phyloP scores from a whole-genome alignment of 2,329 filamentous ascomycete species.

The Zelopaecilomyces penicillatus region DNA sequence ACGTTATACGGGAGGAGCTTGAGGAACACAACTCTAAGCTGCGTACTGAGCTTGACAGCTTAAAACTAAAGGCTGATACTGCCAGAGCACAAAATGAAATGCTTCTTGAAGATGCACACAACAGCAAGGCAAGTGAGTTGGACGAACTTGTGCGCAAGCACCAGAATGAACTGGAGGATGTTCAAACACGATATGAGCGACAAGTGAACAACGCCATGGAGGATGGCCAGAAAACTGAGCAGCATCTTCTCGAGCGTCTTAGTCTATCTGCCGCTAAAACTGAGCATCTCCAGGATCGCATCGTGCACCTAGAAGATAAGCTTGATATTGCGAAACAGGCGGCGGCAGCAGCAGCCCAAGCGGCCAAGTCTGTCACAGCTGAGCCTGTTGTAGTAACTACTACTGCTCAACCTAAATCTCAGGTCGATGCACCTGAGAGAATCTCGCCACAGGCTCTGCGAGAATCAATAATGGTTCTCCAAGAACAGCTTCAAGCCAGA shows the following conservation, averaged over 20 bases:
- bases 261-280: constrained; percentile 76
- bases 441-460: constrained; percentile 90
- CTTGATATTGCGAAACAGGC: constrained; percentile 84
- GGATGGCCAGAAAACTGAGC: constrained; percentile 72
- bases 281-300: constrained; percentile 76
- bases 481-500: constrained; percentile 92
- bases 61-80: constrained; percentile 72
- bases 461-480: constrained; percentile 91
- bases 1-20: constrained; percentile 70
- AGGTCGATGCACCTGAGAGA: constrained; percentile 61
- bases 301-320: constrained; percentile 80
- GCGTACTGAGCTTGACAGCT: constrained; percentile 67
- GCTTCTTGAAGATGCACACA: constrained; percentile 71
- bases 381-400: constrained; percentile 21
- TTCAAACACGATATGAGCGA: constrained; percentile 66
- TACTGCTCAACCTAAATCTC: constrained; percentile 21
- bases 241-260: constrained; percentile 72
- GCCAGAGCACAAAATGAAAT: constrained; percentile 74
- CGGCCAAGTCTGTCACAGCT: constrained; percentile 52
- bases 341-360: constrained; percentile 72
- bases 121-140: constrained; percentile 52
- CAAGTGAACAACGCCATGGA: constrained; percentile 66
- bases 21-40: constrained; percentile 70
- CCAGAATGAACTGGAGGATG: constrained; percentile 62
- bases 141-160: constrained; percentile 48